These are phyloP conservation scores for Sporisorium scitamineum DNA, from an alignment of 1,284 basidiomycete species.

Conservation along the genomic window DNA sequence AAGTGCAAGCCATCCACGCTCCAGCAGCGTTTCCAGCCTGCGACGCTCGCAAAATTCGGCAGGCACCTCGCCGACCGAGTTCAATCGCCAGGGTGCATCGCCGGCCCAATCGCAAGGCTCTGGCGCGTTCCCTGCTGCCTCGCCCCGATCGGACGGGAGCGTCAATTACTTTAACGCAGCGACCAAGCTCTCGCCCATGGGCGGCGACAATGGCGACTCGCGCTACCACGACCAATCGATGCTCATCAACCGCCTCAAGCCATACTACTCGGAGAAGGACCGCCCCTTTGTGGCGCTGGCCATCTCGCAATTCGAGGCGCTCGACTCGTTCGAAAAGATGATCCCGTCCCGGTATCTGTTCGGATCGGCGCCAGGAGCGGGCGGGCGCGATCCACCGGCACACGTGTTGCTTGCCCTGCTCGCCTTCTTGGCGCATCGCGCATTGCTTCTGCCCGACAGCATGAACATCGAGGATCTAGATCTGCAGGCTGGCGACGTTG, in stretches of 20 bases:
- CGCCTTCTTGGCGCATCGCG: constrained; percentile 57
- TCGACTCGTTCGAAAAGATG: constrained; percentile 58
- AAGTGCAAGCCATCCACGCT: constrained; percentile 36
- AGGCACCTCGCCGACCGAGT: constrained; percentile 40
- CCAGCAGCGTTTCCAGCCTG: constrained; percentile 41
- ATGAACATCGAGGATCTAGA: constrained; percentile 57
- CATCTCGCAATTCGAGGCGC: constrained; percentile 55
- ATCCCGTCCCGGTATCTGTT: constrained; percentile 56
- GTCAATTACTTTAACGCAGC: constrained; percentile 35
- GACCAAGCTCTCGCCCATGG: constrained; percentile 27
- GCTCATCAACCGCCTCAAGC: constrained; percentile 52
- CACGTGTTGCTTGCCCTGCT: constrained; percentile 55
- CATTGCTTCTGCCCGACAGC: constrained; percentile 50
- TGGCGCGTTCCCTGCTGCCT: constrained; percentile 25
- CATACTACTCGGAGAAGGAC: constrained; percentile 52
- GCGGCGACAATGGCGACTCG: constrained; percentile 37
- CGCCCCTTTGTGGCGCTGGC: constrained; percentile 56
- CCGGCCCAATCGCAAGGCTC: constrained; percentile 46
- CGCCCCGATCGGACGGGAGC: constrained; percentile 38
- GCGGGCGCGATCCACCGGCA: constrained; percentile 40
- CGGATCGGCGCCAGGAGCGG: constrained; percentile 34
- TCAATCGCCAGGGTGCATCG: constrained; percentile 33
- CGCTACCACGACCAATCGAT: constrained; percentile 52
- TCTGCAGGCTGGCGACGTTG: constrained; percentile 44
- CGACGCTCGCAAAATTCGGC: constrained; percentile 41